Percentiles rank a stretch among this genome's conserved stretches.
These are phyloP conservation scores for Pseudonitzschia pungens DNA, from an alignment of 108 stramenopile genomes.

Conservation along the genomic window DNA sequence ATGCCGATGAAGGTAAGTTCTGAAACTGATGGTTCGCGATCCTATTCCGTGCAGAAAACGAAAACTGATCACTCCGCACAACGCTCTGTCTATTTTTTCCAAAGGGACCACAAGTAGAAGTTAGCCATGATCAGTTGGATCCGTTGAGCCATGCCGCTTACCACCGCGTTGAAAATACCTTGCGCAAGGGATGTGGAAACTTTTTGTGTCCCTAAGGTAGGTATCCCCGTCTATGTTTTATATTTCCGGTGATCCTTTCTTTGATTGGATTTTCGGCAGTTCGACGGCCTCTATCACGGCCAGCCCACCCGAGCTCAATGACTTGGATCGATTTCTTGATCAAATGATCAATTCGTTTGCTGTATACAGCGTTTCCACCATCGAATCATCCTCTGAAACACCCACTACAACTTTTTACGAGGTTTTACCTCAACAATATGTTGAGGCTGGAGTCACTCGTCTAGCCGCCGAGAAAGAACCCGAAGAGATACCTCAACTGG, in stretches of 20 bases:
- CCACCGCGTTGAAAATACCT: conserved; percentile 26
- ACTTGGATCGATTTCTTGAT: conserved; percentile 22
- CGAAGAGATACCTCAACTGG: too few relatives aligned
- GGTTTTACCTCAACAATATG: conserved; percentile 7
- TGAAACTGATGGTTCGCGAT: too few relatives aligned
- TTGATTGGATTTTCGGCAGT: conserved; percentile 32
- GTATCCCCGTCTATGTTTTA: not conserved
- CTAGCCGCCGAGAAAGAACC: too few relatives aligned
- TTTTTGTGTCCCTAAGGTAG: conserved; percentile 17
- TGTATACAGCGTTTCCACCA: too few relatives aligned
- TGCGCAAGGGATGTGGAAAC: conserved; percentile 33
- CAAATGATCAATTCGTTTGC: conserved; percentile 29
- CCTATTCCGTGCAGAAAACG: too few relatives aligned
- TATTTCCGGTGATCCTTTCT: conserved; percentile 28
- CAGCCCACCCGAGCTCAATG: conserved; percentile 10
- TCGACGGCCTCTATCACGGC: not conserved
- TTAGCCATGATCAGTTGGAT: not conserved
- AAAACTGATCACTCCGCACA: not conserved
- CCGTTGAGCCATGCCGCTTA: conserved; percentile 26
- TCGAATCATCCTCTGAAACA: conserved; percentile 18
- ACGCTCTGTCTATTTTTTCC: not conserved
- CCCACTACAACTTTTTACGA: not conserved
- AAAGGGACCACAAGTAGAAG: not conserved
- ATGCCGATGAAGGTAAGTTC: too few relatives aligned
- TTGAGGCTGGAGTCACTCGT: too few relatives aligned